Percentiles rank a stretch among this genome's conserved stretches.
phyloP scores from a whole-genome alignment of 805 yeast genomes.

The Saccharomycopsis malanga region DNA sequence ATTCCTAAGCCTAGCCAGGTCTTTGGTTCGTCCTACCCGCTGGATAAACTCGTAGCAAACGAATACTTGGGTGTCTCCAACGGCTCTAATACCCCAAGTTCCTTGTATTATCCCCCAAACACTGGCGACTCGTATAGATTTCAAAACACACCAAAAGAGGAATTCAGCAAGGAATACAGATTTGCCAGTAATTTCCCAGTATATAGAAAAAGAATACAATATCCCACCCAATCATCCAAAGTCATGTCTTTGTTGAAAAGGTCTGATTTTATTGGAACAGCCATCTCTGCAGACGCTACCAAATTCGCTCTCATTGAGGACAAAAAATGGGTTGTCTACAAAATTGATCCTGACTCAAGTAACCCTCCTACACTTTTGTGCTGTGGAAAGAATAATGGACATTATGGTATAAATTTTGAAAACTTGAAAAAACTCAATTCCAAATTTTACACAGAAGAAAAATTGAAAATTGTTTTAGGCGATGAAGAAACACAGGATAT shows the following conservation, averaged over 20 bases:
- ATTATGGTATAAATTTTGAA: constrained; percentile 49
- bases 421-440: constrained; percentile 29
- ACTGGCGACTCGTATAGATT: not conserved
- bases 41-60: not conserved
- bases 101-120: constrained; percentile 1
- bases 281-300: constrained; percentile 57
- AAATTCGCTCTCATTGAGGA: constrained; percentile 61
- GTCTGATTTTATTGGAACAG: constrained; percentile 37
- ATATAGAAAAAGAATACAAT: constrained; percentile 55
- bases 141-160: constrained; percentile 11
- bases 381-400: constrained; percentile 65
- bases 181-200: constrained; percentile 80
- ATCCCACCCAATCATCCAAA: constrained; percentile 43
- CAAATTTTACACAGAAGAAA: constrained; percentile 23
- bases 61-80: not conserved
- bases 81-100: constrained; percentile 7
- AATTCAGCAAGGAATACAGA: constrained; percentile 45
- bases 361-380: constrained; percentile 51
- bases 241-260: constrained; percentile 18
- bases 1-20: constrained; percentile 5
- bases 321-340: constrained; percentile 66
- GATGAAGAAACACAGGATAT: constrained; percentile 31
- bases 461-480: constrained; percentile 21
- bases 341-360: constrained; percentile 39
- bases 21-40: not conserved